Conservation (phyloP, 1,284 basidiomycete genomes). For the Malassezia arunalokei region DNA sequence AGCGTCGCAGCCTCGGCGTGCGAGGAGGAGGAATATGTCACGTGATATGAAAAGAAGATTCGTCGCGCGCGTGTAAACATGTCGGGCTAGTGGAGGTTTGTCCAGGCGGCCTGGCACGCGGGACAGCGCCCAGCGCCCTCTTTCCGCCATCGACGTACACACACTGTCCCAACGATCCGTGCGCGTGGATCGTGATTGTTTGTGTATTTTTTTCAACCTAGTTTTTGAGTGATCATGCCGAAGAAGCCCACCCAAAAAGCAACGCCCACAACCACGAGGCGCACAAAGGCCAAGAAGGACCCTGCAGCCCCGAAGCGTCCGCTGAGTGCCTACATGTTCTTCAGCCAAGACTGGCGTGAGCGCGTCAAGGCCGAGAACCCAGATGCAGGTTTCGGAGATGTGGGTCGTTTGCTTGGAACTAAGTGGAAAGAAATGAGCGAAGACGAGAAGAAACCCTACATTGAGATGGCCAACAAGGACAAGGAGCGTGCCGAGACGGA, state of each 20-base stretch:
- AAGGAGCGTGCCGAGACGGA: constrained; percentile 71
- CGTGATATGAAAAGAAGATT: not conserved
- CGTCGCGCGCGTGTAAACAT: constrained; percentile 3
- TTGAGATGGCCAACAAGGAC: constrained; percentile 71
- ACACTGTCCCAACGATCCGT: not conserved
- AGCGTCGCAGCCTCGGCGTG: not conserved
- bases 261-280: constrained; percentile 22
- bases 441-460: constrained; percentile 82
- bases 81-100: constrained; percentile 4
- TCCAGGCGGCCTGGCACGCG: not conserved
- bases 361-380: constrained; percentile 90
- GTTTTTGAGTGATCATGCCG: constrained; percentile 19
- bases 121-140: not conserved
- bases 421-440: constrained; percentile 81
- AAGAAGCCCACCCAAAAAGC: constrained; percentile 38
- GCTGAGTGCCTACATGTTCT: constrained; percentile 96
- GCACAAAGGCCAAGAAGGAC: constrained; percentile 49
- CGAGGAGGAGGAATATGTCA: not conserved
- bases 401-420: constrained; percentile 72
- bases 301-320: constrained; percentile 75
- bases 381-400: constrained; percentile 79
- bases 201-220: not conserved
- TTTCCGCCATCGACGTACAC: not conserved
- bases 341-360: constrained; percentile 87
- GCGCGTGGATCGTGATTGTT: not conserved